These are phyloP conservation scores for Pestalotiopsis sp. DNA, from an alignment of 2,329 filamentous ascomycete genomes.

Conservation along the genomic window DNA sequence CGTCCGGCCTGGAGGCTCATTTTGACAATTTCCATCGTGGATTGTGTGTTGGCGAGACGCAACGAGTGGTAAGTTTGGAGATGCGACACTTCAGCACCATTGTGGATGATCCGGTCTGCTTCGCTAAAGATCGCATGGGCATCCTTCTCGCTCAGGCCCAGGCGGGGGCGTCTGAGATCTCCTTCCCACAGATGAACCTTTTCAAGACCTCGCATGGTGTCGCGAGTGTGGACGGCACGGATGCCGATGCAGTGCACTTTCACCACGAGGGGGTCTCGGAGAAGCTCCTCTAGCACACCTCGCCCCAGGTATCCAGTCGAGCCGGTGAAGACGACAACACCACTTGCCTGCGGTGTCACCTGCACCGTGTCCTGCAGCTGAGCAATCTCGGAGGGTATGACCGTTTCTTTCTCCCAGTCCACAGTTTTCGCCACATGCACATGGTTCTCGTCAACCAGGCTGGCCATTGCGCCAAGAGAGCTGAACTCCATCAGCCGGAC, in stretches of 20 bases:
- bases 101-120: conserved; percentile 51
- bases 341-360: not conserved
- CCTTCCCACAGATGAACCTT: not conserved
- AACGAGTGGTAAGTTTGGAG: conserved; percentile 37
- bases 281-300: not conserved
- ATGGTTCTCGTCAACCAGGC: not conserved
- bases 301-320: not conserved
- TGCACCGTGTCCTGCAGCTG: not conserved
- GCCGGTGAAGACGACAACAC: not conserved
- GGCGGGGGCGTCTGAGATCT: not conserved
- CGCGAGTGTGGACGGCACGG: not conserved
- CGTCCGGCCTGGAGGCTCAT: conserved; percentile 21
- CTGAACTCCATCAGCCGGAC: not conserved
- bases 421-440: not conserved
- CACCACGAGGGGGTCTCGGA: not conserved
- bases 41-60: conserved; percentile 32
- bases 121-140: not conserved
- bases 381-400: not conserved
- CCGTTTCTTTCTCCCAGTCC: not conserved
- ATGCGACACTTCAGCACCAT: conserved; percentile 42
- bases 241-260: not conserved
- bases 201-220: too few relatives aligned
- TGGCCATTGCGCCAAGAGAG: not conserved
- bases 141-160: not conserved
- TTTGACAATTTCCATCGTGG: conserved; percentile 33